phyloP scores from a whole-genome alignment of 495 filamentous ascomycete species.

The Penicillium herquei region DNA sequence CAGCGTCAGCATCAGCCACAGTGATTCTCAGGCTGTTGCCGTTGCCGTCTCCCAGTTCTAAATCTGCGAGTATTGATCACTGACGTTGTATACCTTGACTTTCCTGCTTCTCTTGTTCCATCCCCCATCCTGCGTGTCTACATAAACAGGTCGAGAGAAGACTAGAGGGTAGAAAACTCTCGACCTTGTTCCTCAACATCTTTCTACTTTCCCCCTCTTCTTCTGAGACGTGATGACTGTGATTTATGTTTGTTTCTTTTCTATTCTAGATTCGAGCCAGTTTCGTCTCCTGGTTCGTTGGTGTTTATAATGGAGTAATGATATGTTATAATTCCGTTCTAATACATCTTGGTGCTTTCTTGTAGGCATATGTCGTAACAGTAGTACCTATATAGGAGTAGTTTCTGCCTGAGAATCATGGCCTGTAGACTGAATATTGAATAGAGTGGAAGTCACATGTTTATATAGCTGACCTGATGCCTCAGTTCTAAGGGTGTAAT shows the following conservation, averaged over 20 bases:
- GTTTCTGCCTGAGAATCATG: too few species aligned
- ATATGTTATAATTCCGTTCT: slow-evolving; percentile 20
- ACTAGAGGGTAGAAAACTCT: background rate
- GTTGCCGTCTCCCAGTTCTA: slow-evolving; percentile 82
- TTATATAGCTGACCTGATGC: too few species aligned
- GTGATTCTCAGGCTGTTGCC: slow-evolving; percentile 85
- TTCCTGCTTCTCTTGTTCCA: background rate
- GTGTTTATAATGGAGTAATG: slow-evolving; percentile 36
- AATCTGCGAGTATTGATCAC: slow-evolving; percentile 7
- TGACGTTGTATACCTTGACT: too few species aligned
- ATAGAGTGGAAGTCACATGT: too few species aligned
- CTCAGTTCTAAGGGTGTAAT: too few species aligned
- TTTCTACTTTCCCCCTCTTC: slow-evolving; percentile 5
- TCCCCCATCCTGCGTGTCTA: background rate
- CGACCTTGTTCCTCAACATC: slow-evolving; percentile 1
- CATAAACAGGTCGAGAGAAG: slow-evolving; percentile 2
- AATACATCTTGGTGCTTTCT: background rate
- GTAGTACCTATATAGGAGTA: too few species aligned
- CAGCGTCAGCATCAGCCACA: slow-evolving; percentile 92
- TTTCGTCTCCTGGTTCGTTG: slow-evolving; percentile 30
- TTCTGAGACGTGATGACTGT: slow-evolving; percentile 32
- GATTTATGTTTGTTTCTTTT: slow-evolving; percentile 23
- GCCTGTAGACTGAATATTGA: too few species aligned
- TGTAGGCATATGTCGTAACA: too few species aligned
- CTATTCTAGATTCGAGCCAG: slow-evolving; percentile 22